These are phyloP conservation scores for Parsonsia alboflavescens DNA, from an alignment of 257 asterid species.

Conservation along the genomic window DNA sequence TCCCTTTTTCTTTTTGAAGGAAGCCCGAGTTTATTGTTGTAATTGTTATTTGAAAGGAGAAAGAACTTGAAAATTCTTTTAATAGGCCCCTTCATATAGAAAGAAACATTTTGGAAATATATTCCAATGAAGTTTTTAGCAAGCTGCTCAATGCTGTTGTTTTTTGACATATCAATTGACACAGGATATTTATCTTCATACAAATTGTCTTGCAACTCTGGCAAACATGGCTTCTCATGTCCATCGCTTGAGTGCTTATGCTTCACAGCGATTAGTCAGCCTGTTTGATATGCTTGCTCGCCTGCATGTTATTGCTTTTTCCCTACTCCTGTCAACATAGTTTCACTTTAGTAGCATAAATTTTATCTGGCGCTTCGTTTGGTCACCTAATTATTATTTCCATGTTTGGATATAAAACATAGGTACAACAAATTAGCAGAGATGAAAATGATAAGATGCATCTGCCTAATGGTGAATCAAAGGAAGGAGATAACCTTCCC, in stretches of 20 bases:
- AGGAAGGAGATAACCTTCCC: slow-evolving; percentile 58
- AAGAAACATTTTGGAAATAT: background rate
- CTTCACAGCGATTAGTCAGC: slow-evolving; percentile 94
- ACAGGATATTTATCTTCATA: slow-evolving; percentile 94
- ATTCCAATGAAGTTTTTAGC: background rate
- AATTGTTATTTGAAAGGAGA: background rate
- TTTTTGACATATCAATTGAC: slow-evolving; percentile 24
- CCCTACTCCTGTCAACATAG: background rate
- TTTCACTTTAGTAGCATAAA: background rate
- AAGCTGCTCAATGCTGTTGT: background rate
- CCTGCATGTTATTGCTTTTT: slow-evolving; percentile 55
- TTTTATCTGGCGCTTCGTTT: background rate
- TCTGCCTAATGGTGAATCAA: slow-evolving; percentile 46
- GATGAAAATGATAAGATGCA: slow-evolving; percentile 69
- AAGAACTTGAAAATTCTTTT: background rate
- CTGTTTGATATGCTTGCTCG: slow-evolving; percentile 97
- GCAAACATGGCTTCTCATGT: slow-evolving; percentile 95
- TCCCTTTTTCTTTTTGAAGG: background rate
- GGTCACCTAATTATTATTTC: slow-evolving; percentile 8
- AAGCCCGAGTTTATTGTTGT: background rate
- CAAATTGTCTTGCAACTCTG: slow-evolving; percentile 87
- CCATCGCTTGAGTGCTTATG: slow-evolving; percentile 82
- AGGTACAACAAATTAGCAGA: slow-evolving; percentile 98
- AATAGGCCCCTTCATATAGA: background rate
- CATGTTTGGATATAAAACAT: slow-evolving; percentile 7